Evolutionary conservation across 2,329 filamentous ascomycete genomes (phyloP), one percentile per base, ranked within the genome.

Genomic region (Ceratocystis smalleyi): DNA sequence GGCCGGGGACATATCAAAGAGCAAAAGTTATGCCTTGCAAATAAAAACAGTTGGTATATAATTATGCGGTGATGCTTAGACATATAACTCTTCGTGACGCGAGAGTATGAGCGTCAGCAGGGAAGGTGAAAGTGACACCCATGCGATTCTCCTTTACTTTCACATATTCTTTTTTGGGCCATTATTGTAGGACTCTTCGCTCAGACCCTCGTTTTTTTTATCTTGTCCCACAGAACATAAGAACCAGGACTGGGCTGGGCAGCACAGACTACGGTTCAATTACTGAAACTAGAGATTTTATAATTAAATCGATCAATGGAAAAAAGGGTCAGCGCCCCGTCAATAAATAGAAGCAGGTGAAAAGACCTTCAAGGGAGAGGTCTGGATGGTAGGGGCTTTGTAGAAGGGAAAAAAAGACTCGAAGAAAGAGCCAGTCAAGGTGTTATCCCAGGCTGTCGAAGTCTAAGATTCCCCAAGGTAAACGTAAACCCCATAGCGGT

Each of bases 271-370:
- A 51, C 22, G 47, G 27, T 57, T 30, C 12, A 30, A 57, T 57
- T 17, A 35, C 27, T 57, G 54, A 57, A 57, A 57, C 54, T 24
- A 19, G 17, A 27, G 47, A n/a, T n/a, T 24, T 35, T 35, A 27
- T 57, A 57, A 57, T 57, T 57, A 57, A 57, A 35, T 57, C 54
- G 27, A 57, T 32, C 54, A 35, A 57, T 24, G 47, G 19, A 30
- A 55, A 55, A 57, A 10, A n/a, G 54, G 15, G 27, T 35, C 27
- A n/a, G 27, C 30, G 8, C 27, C n/a, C 54, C n/a, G 35, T 8
- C 32, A 57, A 35, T 57, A 57, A n/a, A 57, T 24, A 15, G n/a
- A 55, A 55, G 10, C n/a, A n/a, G n/a, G 6, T 55, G 32, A 27
- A 27, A 55, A 51, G 19, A 4, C 22, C 10, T 17, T 19, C 4